Base-by-base conservation (phyloP, 495 filamentous ascomycete genomes). In the Podospora didyma region DNA sequence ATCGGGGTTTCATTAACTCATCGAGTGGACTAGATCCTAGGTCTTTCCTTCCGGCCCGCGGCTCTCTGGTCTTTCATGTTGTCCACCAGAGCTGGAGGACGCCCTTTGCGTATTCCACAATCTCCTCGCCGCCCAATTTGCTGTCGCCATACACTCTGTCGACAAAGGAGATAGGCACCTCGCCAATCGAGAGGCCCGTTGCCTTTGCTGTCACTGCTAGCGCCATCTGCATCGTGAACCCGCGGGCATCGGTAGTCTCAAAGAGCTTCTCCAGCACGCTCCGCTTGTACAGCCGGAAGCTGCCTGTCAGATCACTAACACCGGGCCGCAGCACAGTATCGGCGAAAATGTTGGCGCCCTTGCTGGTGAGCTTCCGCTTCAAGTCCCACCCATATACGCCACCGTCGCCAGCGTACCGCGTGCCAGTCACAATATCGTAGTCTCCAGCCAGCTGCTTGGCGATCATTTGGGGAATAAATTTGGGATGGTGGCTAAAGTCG, bases 181-280 rank as follows among this genome's bases (percentile, higher is more conserved):
- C 94, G 16, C 87, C 88, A 26, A 98, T 90, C 51, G 80, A 88
- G 73, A 80, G 94, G 2, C 92, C 91, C 87, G 94, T 90, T 14
- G 87, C 89, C 80, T 95, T 96, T 41, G 94, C 94, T 50, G 93
- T 81, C 3, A 95, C 90, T 64, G 81, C 80, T 63, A 83, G 72
- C 79, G 96, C 94, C 94, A 98, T 97, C 84, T 98, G 94, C 80
- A 97, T 97, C 23, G 89, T 93, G 69, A 96, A 98, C 16, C 94
- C 94, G 72, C 96, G 92, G 63, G 89, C 93, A 75, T 95, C 86
- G 41, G 92, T 96, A 67, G 84, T 88, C 66, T 77, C 75, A 61
- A 98, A 96, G 49, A 97, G 89, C 77, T 89, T 89, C 73, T 96
- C 82, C 63, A 98, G 74, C 58, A 96, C 89, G 49, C 74, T 75